Base-by-base conservation (phyloP, 1,139 yeast species). In the Protomyces inouyei region DNA sequence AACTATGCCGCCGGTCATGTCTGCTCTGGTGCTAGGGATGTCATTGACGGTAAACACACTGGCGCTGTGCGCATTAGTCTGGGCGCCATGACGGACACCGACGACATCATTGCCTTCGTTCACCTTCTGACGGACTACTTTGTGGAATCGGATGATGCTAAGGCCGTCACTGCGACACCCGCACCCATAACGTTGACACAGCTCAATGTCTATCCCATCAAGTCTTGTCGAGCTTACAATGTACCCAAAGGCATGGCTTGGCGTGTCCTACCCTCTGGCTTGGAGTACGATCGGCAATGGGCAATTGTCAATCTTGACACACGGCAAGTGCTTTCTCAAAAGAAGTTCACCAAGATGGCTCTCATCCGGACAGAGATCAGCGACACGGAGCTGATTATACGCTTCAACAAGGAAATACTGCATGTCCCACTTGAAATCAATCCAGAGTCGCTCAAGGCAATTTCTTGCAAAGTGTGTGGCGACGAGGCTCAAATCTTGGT, bases 21-120 rank as follows among this genome's bases (percentile, higher is more conserved):
- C 16, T 79, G 82, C 70, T 81, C 80, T 12, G 81, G 79, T 66
- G 68, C 69, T 6, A 72, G 72, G 67, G 81, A 79, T 66, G 61
- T 76, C 14, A 72, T 79, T 12, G 67, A 75, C 40, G 76, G 75
- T 1, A 69, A 67, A 35, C 76, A 77, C 6, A 78, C 80, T 0
- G 82, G 82, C 1, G 79, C 74, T 0, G 70, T 78, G 9, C 71
- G 82, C 25, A 72, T 76, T 12, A 76, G 80, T 64, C 71, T 78
- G 53, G 82, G 81, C 2, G 77, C 82, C 1, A 76, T 76, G 74
- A 71, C 76, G 3, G 66, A 70, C 5, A 25, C 46, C 6, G 67
- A 66, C 0, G 82, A 79, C 43, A 72, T 76, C 45, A 36, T 46
- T 16, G 21, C 28, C 10, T 46, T 37, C 35, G 18, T 56, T 14